A percentile compares a stretch with the other conserved stretches of the same genome.
Evolutionary conservation across 192 early-diverging fungal species (phyloP).

Genomic region (Podila horticola): DNA sequence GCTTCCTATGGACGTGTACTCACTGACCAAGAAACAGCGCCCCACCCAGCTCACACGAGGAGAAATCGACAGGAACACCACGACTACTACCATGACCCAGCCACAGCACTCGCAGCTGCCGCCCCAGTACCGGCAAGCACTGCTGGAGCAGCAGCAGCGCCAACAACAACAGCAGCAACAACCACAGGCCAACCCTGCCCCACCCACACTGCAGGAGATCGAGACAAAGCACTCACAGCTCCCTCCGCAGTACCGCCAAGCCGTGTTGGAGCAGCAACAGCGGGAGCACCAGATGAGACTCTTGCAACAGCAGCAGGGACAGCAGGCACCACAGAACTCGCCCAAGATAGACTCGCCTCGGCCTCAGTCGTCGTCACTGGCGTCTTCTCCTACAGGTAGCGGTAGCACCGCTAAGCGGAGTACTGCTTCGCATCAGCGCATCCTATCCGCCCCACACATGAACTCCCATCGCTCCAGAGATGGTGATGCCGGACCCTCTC

Average conservation of each 20-base stretch:
- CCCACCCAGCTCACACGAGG: constrained; percentile 48
- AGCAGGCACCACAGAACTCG: constrained; percentile 15
- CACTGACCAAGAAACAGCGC: constrained; percentile 47
- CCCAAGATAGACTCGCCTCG: constrained; percentile 13
- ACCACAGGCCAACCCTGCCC: not conserved
- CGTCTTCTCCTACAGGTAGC: constrained; percentile 24
- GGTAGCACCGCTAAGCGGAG: not conserved
- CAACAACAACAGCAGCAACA: constrained; percentile 3
- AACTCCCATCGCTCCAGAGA: constrained; percentile 22
- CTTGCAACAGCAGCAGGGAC: constrained; percentile 30
- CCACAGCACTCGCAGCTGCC: constrained; percentile 27
- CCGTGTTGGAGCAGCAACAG: constrained; percentile 31
- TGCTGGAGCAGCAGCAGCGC: constrained; percentile 21
- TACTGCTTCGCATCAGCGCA: constrained; percentile 24
- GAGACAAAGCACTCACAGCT: not conserved
- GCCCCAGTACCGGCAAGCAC: constrained; percentile 41
- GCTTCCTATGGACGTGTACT: constrained; percentile 43
- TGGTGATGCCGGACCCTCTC: constrained; percentile 16
- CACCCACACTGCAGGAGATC: constrained; percentile 6
- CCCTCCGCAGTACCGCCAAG: constrained; percentile 6
- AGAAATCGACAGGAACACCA: constrained; percentile 15
- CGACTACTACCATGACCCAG: constrained; percentile 12
- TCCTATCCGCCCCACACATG: constrained; percentile 21
- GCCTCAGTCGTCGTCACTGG: constrained; percentile 6
- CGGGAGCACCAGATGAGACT: constrained; percentile 33